Base-by-base conservation (phyloP, 2,329 filamentous ascomycete species). In the Phaeosphaeria sp. region DNA sequence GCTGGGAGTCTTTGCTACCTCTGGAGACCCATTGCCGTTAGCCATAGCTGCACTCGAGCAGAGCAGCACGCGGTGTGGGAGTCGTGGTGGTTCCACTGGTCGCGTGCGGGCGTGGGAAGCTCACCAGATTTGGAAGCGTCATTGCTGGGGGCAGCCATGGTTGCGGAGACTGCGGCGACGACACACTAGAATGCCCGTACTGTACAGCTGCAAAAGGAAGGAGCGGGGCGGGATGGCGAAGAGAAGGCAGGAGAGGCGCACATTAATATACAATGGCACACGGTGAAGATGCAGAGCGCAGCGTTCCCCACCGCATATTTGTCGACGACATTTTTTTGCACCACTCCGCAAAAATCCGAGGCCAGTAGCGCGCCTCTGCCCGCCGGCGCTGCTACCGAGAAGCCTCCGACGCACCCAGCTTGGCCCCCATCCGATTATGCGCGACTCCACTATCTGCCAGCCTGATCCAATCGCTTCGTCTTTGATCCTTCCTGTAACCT, bases 51-150 rank as follows among this genome's bases (percentile, higher is more conserved):
- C 30, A 47, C 8, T 8, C 44, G 48, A 17, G 13, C 57, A 36
- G 25, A 25, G 7, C 13, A 21, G 8, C 13, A 18, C 6, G 42
- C 25, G 46, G 46, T 30, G 30, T 44, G 39, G 42, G 20, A 9
- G 39, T 44, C 15, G 21, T 18, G 5, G 33, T 25, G 39, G 17
- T 33, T 36, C 45, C 25, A 39, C 3, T n/a, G 36, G 51, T 22
- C 59, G 53, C 51, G 56, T 60, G 52, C 53, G 36, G 57, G 60
- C 53, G 43, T 54, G 63, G 61, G 40, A 45, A 61, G 66, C 75
- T 71, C 66, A 77, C 75, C 74, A 67, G 72, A 63, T 55, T 69
- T 75, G 64, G 69, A 71, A 66, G 73, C 74, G 72, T 77, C 74
- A 75, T 75, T 70, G 59, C 61, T 73, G 62, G 55, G 66, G 50